phyloP scores from a whole-genome alignment of 129 eudicot species.

The Glebionis coronaria region DNA sequence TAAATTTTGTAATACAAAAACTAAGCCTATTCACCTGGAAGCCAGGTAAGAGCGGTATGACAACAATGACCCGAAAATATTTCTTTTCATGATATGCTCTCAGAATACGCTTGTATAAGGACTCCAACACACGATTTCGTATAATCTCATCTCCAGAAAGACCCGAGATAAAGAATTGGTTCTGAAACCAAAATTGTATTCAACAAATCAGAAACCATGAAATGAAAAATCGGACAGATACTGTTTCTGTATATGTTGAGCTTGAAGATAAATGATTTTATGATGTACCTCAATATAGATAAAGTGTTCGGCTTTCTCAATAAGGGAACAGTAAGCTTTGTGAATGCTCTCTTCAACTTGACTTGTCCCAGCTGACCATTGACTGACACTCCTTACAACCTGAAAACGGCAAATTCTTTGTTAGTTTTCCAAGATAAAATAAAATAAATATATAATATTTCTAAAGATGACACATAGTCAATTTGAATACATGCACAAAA shows the following conservation, averaged over 20 bases:
- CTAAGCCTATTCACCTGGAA: conserved; percentile 36
- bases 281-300: conserved; percentile 83
- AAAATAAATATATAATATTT: background rate
- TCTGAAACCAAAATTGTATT: conserved; percentile 54
- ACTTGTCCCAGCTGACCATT: conserved; percentile 99
- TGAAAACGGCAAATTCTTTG: conserved; percentile 25
- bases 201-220: conserved; percentile 3
- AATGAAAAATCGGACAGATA: background rate
- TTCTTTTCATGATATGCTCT: conserved; percentile 82
- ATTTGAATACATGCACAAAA: background rate
- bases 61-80: conserved; percentile 75
- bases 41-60: conserved; percentile 95
- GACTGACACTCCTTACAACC: conserved; percentile 93
- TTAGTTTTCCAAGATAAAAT: conserved; percentile 1
- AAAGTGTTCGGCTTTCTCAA: conserved; percentile 93
- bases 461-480: conserved; percentile 4
- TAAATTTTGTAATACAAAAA: background rate
- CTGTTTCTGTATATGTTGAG: background rate
- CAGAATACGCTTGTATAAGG: conserved; percentile 73
- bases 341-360: conserved; percentile 97
- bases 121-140: conserved; percentile 79
- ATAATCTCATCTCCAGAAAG: conserved; percentile 89
- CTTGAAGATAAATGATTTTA: conserved; percentile 16
- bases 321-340: conserved; percentile 89
- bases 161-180: conserved; percentile 97